phyloP scores from a whole-genome alignment of 2,329 filamentous ascomycete genomes.

The Huntiella abstrusa region DNA sequence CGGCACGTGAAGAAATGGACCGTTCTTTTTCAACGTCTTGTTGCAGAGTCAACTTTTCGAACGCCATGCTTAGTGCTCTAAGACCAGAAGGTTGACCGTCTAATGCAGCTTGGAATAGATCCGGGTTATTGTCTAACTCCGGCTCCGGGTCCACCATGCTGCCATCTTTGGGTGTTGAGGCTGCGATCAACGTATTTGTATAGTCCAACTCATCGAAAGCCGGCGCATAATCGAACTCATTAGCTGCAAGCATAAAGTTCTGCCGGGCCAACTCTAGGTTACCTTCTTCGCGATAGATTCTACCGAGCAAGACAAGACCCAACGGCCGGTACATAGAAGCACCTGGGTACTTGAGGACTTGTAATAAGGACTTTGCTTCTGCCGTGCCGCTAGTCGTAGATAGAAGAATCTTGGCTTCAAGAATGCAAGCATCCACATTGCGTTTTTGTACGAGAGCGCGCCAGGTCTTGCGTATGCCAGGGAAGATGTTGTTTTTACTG shows the following conservation, averaged over 20 bases:
- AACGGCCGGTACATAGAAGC: neutral
- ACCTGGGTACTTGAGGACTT: no score
- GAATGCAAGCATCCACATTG: neutral
- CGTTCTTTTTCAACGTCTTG: no score
- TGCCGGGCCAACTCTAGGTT: neutral
- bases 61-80: no score
- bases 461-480: neutral
- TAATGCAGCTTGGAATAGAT: no score
- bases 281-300: neutral
- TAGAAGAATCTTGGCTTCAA: neutral
- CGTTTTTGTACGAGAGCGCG: neutral
- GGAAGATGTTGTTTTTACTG: neutral
- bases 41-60: no score
- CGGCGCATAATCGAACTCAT: slow-evolving; percentile 1
- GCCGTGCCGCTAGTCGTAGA: neutral
- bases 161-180: no score
- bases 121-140: no score
- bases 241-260: neutral
- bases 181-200: no score
- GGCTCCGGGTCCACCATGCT: no score
- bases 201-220: neutral
- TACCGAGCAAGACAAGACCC: neutral
- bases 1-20: no score
- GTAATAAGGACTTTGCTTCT: neutral
- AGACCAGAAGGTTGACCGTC: no score